Evolutionary conservation across 352 stramenopile species (phyloP), one percentile per base, ranked within the genome.

Genomic region (Pythium rishiriense): DNA sequence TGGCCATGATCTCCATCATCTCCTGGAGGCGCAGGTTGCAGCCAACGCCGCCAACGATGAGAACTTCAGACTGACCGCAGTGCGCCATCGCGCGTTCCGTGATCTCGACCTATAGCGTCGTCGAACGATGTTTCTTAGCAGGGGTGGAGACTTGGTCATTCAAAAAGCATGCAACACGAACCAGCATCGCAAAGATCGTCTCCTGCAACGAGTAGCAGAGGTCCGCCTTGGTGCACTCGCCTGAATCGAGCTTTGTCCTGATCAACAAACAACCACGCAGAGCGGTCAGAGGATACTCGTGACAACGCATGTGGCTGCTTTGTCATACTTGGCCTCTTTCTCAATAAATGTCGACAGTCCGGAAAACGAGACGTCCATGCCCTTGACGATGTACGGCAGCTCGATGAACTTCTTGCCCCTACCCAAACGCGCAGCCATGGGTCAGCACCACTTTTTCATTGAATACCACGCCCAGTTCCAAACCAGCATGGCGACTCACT

Each of bases 1-100:
- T 76, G 10, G 96, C 94, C 98, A 99, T 99, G 31, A 93, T 84
- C 54, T 83, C 81, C 97, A 99, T 99, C 97, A 99, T 99, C 63
- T 98, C 78, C 74, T 98, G 93, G 28, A 96, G 70, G 25, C 86
- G 81, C 50, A 92, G 65, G 70, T 96, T 96, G 59, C 98, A 99
- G 50, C 97, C 98, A 11, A 99, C 98, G 17, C 98, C 98, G 43
- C 98, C 98, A 19, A 99, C 98, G 61, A 99, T 99, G 11, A 99
- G 79, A 3, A 99, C 97, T 62, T 98, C 85, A 11, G 88, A 97
- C 63, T 98, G 86, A 31, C 96, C 91, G 59, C 93, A 98, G 61
- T 99, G 98, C 9, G 98, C 97, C 97, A 99, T 99, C n/a, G 98
- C 98, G 22, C 98, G 87, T 79, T 99, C 98, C 5, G 98, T 99